phyloP scores from a whole-genome alignment of 192 early-diverging fungal species.

The Podila horticola region DNA sequence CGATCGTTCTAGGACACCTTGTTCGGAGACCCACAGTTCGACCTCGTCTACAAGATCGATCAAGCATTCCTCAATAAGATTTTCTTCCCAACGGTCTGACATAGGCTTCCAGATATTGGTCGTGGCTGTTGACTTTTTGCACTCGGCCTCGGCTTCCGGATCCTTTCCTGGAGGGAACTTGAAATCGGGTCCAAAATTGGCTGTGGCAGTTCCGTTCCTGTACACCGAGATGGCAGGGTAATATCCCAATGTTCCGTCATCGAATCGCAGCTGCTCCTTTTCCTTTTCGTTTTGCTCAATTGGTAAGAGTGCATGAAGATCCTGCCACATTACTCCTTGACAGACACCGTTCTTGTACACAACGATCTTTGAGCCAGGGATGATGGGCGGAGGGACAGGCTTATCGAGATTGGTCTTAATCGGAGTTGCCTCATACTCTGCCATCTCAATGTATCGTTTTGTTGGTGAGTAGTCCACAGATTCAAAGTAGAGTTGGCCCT shows the following conservation, averaged over 20 bases:
- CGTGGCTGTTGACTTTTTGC: neutral
- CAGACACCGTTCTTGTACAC: slow-evolving; percentile 73
- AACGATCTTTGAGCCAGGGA: slow-evolving; percentile 67
- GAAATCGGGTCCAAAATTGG: slow-evolving; percentile 75
- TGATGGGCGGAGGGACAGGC: slow-evolving; percentile 37
- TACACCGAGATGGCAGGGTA: slow-evolving; percentile 73
- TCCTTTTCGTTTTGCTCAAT: slow-evolving; percentile 49
- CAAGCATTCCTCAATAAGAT: slow-evolving; percentile 65
- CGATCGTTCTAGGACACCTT: slow-evolving; percentile 9
- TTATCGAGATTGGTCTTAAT: slow-evolving; percentile 42
- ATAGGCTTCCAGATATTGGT: slow-evolving; percentile 62
- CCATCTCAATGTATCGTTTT: slow-evolving; percentile 55
- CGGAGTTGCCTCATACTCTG: slow-evolving; percentile 59
- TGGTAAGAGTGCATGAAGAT: slow-evolving; percentile 60
- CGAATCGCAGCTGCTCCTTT: slow-evolving; percentile 58
- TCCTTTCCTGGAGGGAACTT: slow-evolving; percentile 59
- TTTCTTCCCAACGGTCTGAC: slow-evolving; percentile 64
- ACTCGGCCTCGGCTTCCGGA: slow-evolving; percentile 50
- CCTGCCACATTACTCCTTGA: slow-evolving; percentile 65
- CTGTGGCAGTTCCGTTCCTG: slow-evolving; percentile 66
- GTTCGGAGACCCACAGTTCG: slow-evolving; percentile 55
- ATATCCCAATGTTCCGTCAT: slow-evolving; percentile 74
- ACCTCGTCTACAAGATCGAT: slow-evolving; percentile 74
- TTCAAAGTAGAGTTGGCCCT: slow-evolving; percentile 64
- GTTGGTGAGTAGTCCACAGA: slow-evolving; percentile 64